A percentile compares a stretch with the other conserved stretches of the same genome.
These are phyloP conservation scores for Plasmodium billcollinsi DNA, from an alignment of 169 alveolate species.

Conservation along the genomic window DNA sequence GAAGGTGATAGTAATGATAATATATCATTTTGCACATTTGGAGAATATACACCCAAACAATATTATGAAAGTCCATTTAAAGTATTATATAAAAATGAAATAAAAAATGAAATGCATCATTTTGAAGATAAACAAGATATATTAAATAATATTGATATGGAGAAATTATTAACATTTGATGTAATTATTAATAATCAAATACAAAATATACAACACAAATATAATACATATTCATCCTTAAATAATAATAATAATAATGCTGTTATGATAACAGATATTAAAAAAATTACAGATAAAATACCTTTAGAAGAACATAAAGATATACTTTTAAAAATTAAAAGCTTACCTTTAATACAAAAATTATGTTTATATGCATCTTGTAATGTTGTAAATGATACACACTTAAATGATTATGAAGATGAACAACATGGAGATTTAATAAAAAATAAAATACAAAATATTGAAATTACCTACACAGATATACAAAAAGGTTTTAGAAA, in stretches of 20 bases:
- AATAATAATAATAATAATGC: conserved; percentile 20
- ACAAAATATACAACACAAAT: conserved; percentile 48
- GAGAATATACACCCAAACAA: conserved; percentile 32
- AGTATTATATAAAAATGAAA: conserved; percentile 61
- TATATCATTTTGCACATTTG: conserved; percentile 10
- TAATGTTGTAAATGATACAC: conserved; percentile 51
- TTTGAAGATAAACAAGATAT: conserved; percentile 62
- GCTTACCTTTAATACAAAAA: conserved; percentile 68
- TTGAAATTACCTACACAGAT: conserved; percentile 64
- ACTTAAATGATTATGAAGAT: conserved; percentile 33
- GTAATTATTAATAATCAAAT: conserved; percentile 51
- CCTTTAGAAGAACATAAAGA: conserved; percentile 73
- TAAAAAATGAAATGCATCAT: conserved; percentile 5
- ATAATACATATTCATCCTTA: conserved; percentile 10
- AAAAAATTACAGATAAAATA: conserved; percentile 66
- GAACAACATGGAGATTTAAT: not conserved
- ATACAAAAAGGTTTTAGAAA: conserved; percentile 59
- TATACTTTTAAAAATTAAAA: conserved; percentile 50
- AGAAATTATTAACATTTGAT: conserved; percentile 58
- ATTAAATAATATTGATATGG: conserved; percentile 34
- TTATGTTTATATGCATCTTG: conserved; percentile 58
- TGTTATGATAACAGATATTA: conserved; percentile 68
- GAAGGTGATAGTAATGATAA: not conserved
- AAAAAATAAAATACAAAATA: conserved; percentile 18
- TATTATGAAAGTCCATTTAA: conserved; percentile 71